Evolutionary conservation across 768 basidiomycete genomes (phyloP), one percentile per base, ranked within the genome.

Genomic region (Calocybe gangraenosa): DNA sequence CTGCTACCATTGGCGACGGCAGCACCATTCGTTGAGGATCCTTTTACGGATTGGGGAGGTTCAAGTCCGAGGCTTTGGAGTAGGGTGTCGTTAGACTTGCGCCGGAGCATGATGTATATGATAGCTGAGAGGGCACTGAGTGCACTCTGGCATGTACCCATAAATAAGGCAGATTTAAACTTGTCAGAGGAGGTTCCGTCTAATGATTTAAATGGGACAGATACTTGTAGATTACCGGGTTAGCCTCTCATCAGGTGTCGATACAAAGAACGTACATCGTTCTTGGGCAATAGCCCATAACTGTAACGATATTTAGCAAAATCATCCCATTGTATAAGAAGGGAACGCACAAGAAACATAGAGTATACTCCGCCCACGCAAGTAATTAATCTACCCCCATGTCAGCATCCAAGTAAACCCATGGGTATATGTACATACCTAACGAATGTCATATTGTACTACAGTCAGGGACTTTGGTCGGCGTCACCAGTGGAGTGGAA

Each of bases 241-340:
- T 47, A 19, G 33, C 33, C 13, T 15, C 8, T 18, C 31, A 15
- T 13, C 18, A 52, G 30, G 40, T n/a, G 25, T 11, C 21, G 37
- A 34, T 21, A 19, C 9, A 15, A 25, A 22, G 6, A 41, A 65
- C 80, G 57, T 65, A 96, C 94, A 63, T 65, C 94, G 76, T 70
- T 98, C 96, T 70, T 99, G 96, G 7, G 92, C 89, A 35, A 94
- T 79, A 9, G 89, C 92, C 92, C 92, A 91, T 40, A 92, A 63
- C 90, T 92, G 52, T 7, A 44, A 19, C 35, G 47, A 15, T 18
- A 34, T 32, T 38, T 38, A 38, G 20, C 28, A 41, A 51, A 30
- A 36, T 3, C 22, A n/a, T 11, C 10, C 4, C 11, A 28, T 28
- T 6, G 11, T 11, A 11, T 28, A 36, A 40, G 22, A n/a, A 21